These are phyloP conservation scores for Penicillium waksmanii DNA, from an alignment of 495 filamentous ascomycete species.

Conservation along the genomic window DNA sequence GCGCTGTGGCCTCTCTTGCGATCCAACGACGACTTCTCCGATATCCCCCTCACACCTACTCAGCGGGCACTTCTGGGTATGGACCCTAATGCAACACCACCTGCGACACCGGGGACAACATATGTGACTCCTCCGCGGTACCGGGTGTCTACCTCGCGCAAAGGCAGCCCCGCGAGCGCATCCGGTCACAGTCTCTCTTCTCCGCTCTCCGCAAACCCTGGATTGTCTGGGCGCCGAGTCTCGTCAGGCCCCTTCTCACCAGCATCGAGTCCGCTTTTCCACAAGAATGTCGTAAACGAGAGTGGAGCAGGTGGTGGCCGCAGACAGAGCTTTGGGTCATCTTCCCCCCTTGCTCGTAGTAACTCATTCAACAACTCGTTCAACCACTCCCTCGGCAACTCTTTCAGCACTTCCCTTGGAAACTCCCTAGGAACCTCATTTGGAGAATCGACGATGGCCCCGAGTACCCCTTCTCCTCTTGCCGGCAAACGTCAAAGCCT, in stretches of 20 bases:
- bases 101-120: slow-evolving; percentile 64
- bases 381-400: slow-evolving; percentile 7
- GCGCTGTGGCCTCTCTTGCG: slow-evolving; percentile 72
- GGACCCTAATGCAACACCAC: slow-evolving; percentile 63
- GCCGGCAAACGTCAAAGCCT: slow-evolving; percentile 69
- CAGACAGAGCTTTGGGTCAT: slow-evolving; percentile 64
- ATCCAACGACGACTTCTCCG: slow-evolving; percentile 72
- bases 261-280: slow-evolving; percentile 65
- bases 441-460: slow-evolving; percentile 43
- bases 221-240: slow-evolving; percentile 44
- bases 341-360: slow-evolving; percentile 44
- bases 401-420: slow-evolving; percentile 11
- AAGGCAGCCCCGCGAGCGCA: slow-evolving; percentile 53
- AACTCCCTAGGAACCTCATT: not conserved
- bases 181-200: slow-evolving; percentile 42
- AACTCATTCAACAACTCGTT: slow-evolving; percentile 54
- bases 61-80: slow-evolving; percentile 87
- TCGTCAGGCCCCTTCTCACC: slow-evolving; percentile 54
- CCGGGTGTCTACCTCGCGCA: slow-evolving; percentile 69
- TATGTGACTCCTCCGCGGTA: slow-evolving; percentile 90
- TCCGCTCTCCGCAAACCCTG: slow-evolving; percentile 49
- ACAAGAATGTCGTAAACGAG: slow-evolving; percentile 64
- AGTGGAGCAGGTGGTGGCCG: slow-evolving; percentile 50
- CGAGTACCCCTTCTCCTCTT: slow-evolving; percentile 66
- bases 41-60: slow-evolving; percentile 88